Conservation (phyloP, 1,284 basidiomycete species). For the Somion occarium region DNA sequence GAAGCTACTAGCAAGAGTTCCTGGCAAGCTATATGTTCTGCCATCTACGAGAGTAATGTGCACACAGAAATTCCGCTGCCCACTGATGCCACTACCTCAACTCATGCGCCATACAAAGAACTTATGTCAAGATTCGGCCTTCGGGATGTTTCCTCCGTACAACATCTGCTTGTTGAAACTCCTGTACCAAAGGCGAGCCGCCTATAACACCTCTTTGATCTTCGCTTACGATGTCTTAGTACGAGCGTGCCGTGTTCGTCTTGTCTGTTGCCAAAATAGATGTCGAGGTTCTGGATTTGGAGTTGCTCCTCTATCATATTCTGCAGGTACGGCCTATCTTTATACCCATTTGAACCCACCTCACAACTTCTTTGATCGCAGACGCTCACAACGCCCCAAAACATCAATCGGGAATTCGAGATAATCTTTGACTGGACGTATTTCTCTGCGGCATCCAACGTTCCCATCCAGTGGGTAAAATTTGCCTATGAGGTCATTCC, state of each 20-base stretch:
- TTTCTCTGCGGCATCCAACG: conserved; percentile 72
- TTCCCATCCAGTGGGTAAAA: conserved; percentile 81
- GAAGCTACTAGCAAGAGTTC: conserved; percentile 63
- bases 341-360: not conserved
- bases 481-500: conserved; percentile 79
- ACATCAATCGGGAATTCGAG: conserved; percentile 56
- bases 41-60: conserved; percentile 74
- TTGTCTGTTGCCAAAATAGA: conserved; percentile 66
- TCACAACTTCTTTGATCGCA: conserved; percentile 15
- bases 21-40: conserved; percentile 71
- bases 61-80: conserved; percentile 63
- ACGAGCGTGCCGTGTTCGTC: conserved; percentile 53
- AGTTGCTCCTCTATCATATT: conserved; percentile 79
- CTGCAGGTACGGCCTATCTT: conserved; percentile 58
- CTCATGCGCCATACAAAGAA: conserved; percentile 60
- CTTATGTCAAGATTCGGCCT: conserved; percentile 69
- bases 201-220: not conserved
- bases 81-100: conserved; percentile 41
- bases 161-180: conserved; percentile 67
- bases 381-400: conserved; percentile 38
- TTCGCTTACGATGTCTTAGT: conserved; percentile 31
- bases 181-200: conserved; percentile 39
- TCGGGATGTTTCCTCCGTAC: conserved; percentile 57
- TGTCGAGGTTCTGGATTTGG: conserved; percentile 82
- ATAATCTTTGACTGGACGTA: conserved; percentile 82